Base-by-base conservation (phyloP, 2,329 filamentous ascomycete species). In the Tetracladium maxilliforme region DNA sequence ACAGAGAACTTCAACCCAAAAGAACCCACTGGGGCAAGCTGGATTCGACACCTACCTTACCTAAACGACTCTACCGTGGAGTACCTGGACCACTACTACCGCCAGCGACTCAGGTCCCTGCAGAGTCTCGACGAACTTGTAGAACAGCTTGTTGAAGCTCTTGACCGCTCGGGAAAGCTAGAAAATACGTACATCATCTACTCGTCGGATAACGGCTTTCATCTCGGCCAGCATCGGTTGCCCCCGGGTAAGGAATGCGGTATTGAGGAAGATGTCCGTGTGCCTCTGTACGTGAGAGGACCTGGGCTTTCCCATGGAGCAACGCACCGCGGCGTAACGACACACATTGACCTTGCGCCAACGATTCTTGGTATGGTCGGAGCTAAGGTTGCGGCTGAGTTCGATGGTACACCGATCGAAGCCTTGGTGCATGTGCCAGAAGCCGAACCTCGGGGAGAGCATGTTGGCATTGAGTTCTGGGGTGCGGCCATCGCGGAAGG, bases 1-100 rank as follows among this genome's bases (percentile, higher is more conserved):
- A 70, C 61, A 1, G 48, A 55, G 0, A 68, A 70, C 40, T 82
- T 81, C 45, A 82, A 83, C 35, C 73, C 75, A 0, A 57, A 67
- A 30, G 33, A 48, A 34, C 48, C 55, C 4, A 48, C 49, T 10
- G 56, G 58, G 6, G 61, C 54, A n/a, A 54, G 45, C 20, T 68
- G 61, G 58, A 43, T 67, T 9, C 41, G 44, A 3, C 36, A 45
- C 4, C 48, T 65, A 5, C 41, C 49, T 1, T 43, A 47, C 27
- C 49, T 61, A 21, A 55, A 42, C 8, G 43, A 52, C 2, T 44
- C 51, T 1, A 43, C 52, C 3, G 37, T 69, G 10, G 49, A 49
- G 1, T 58, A 56, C 30, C 55, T 60, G 12, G 65, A 70, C 28
- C 37, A 57, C 10, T 66, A 56, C 32, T 65, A 70, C 31, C 52